A percentile compares a stretch with the other conserved stretches of the same genome.
Evolutionary conservation across 1,284 basidiomycete species (phyloP).

Genomic region (Ganoderma lucidum): DNA sequence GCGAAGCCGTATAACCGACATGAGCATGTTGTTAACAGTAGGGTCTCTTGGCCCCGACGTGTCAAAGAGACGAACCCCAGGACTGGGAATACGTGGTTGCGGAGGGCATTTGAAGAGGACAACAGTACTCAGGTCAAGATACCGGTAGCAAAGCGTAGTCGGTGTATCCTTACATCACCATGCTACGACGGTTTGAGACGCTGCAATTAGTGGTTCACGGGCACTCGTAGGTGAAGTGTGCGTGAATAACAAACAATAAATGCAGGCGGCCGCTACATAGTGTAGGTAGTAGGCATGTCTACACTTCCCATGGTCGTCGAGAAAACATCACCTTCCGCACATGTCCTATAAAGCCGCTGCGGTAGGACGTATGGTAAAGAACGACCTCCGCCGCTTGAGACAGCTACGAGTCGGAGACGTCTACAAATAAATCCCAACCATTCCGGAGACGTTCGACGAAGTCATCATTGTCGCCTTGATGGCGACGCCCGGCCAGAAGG

Average conservation of each 20-base stretch:
- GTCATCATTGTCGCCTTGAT: slow-evolving; percentile 7
- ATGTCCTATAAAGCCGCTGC: background rate
- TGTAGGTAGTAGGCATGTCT: background rate
- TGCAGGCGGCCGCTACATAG: background rate
- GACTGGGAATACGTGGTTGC: background rate
- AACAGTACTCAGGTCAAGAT: too few relatives aligned
- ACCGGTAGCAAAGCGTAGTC: too few relatives aligned
- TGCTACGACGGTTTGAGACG: background rate
- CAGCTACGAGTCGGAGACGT: background rate
- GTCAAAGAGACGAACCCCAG: background rate
- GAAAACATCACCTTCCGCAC: background rate
- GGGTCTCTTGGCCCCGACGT: background rate
- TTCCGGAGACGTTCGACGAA: background rate
- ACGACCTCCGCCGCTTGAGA: background rate
- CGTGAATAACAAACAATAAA: slow-evolving; percentile 11
- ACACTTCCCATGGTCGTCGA: background rate
- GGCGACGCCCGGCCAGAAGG: slow-evolving; percentile 31
- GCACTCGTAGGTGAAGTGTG: background rate
- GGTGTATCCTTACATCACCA: background rate
- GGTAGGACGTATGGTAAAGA: background rate
- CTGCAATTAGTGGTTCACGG: background rate
- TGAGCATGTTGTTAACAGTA: background rate
- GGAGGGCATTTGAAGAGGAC: too few relatives aligned
- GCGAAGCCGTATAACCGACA: background rate
- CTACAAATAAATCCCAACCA: background rate